phyloP scores from a whole-genome alignment of 2,329 filamentous ascomycete species.

The Clarireedia sp. region DNA sequence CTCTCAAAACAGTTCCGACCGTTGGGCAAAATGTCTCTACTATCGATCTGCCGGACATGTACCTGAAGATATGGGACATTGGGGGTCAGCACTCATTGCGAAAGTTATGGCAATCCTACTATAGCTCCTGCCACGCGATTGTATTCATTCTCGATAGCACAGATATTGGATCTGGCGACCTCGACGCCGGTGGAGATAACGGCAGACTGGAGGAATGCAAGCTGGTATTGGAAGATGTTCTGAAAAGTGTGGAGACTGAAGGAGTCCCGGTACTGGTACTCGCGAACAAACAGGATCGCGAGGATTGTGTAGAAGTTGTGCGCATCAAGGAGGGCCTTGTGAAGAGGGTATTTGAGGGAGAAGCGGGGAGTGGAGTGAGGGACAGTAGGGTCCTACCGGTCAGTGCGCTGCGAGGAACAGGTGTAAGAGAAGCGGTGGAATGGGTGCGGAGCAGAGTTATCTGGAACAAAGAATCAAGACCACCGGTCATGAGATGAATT shows the following conservation, averaged over 20 bases:
- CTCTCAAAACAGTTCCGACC: conserved; percentile 83
- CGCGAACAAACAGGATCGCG: conserved; percentile 95
- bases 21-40: conserved; percentile 96
- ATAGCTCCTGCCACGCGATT: conserved; percentile 87
- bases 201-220: conserved; percentile 79
- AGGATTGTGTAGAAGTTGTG: conserved; percentile 96
- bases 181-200: conserved; percentile 30
- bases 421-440: conserved; percentile 91
- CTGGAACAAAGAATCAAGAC: conserved; percentile 92
- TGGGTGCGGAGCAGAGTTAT: conserved; percentile 88
- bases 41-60: conserved; percentile 85
- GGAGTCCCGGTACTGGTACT: conserved; percentile 87
- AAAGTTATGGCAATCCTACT: conserved; percentile 93
- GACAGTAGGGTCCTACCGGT: conserved; percentile 88
- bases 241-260: conserved; percentile 79
- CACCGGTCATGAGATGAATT: conserved; percentile 76
- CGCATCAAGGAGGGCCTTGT: conserved; percentile 95
- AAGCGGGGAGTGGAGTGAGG: conserved; percentile 76
- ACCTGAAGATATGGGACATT: conserved; percentile 97
- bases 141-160: conserved; percentile 96
- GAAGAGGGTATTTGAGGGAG: conserved; percentile 89
- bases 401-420: conserved; percentile 79
- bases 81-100: conserved; percentile 86
- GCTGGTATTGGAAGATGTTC: conserved; percentile 79
- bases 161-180: conserved; percentile 71